A percentile compares a stretch with the other conserved stretches of the same genome.
These are phyloP conservation scores for Hypericum perforatum DNA, from an alignment of 345 rosid species.

Conservation along the genomic window DNA sequence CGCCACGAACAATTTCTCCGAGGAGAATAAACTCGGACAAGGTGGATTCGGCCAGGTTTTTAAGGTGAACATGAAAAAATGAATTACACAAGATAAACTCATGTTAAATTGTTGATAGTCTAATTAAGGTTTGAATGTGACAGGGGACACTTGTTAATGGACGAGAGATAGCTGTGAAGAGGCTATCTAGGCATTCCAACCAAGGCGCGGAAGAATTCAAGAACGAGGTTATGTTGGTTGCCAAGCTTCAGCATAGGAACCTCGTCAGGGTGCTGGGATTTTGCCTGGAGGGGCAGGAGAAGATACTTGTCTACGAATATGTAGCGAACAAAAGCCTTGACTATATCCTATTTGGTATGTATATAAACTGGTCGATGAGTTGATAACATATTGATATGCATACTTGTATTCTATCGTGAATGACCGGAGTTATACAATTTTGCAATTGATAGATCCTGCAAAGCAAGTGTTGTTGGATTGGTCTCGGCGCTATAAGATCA, in stretches of 20 bases:
- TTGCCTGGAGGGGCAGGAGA: slow-evolving; percentile 8
- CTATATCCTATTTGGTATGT: slow-evolving; percentile 6
- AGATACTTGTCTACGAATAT: slow-evolving; percentile 12
- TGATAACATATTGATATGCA: too few relatives aligned
- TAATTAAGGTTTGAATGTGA: background rate
- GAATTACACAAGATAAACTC: too few relatives aligned
- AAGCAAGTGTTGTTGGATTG: slow-evolving; percentile 3
- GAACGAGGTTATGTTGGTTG: slow-evolving; percentile 12
- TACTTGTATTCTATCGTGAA: too few relatives aligned
- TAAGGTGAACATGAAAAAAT: too few relatives aligned
- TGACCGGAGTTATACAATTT: background rate
- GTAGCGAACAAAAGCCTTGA: slow-evolving; percentile 11
- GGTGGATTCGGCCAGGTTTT: too few relatives aligned
- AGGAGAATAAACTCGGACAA: too few relatives aligned
- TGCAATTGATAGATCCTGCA: background rate
- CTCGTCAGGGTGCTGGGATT: slow-evolving; percentile 13
- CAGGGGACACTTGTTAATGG: slow-evolving; percentile 13
- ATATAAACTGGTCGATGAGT: background rate
- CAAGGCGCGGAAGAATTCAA: slow-evolving; percentile 13
- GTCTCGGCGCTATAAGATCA: slow-evolving; percentile 15
- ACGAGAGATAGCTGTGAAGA: slow-evolving; percentile 13
- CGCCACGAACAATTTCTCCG: too few relatives aligned
- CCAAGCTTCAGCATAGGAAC: slow-evolving; percentile 13
- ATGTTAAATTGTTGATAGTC: too few relatives aligned
- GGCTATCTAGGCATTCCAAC: slow-evolving; percentile 6